Evolutionary conservation across 768 basidiomycete species (phyloP), one percentile per base, ranked within the genome.

Genomic region (Pleurotus citrinopileatus): DNA sequence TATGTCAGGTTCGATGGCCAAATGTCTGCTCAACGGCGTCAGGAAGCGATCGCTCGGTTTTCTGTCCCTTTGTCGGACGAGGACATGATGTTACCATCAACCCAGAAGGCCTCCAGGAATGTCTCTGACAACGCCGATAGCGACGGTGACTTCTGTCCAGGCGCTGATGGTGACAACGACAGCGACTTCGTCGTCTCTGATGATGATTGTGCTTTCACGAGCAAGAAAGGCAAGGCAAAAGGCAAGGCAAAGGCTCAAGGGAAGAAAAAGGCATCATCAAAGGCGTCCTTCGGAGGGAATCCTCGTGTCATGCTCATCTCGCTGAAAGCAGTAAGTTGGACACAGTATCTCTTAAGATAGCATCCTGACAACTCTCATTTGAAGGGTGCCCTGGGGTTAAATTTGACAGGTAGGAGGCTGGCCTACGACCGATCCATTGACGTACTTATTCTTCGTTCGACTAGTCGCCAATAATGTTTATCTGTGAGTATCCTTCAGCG

Each of bases 241-340:
- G 67, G 60, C 12, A 42, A 68, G 64, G 59, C 54, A 23, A 58
- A 60, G 63, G 59, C 52, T 15, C 59, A 12, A 25, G 19, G 20
- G 17, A 17, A 5, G 37, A 46, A 23, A 25, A 27, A 46, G 34
- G 26, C 22, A 29, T 40, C 23, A 28, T 52, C 12, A 7, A 19
- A 13, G 32, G 25, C 17, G 23, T 65, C 63, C 45, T 28, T 58
- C 20, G 70, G 67, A 9, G 67, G 63, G 25, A 90, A 86, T 63
- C 89, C 93, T 3, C 79, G 76, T 56, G 86, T 95, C 28, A 86
- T 95, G 88, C 73, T 95, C 50, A 86, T 95, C 52, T 94, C 92
- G 4, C 73, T 94, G 61, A 94, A 93, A 70, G 85, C 82, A 42
- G 78, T 79, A 61, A 34, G 73, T 69, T 32, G 4, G 9, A 42